Conservation (phyloP, 345 rosid genomes). For the Citrus sinensis region DNA sequence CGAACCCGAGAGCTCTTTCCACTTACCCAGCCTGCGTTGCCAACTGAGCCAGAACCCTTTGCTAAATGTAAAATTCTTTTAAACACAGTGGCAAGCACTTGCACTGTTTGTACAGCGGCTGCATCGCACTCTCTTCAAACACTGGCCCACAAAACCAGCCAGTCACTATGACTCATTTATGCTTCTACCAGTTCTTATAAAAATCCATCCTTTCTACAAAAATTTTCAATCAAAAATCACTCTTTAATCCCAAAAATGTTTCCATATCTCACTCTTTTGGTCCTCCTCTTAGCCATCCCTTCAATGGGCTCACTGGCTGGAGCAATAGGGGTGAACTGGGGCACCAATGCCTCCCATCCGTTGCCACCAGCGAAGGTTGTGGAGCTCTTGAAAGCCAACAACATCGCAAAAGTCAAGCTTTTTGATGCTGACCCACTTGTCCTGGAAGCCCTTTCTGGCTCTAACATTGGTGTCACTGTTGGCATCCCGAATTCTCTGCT, state of each 20-base stretch:
- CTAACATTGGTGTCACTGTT: conserved; percentile 61
- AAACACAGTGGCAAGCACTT: no score
- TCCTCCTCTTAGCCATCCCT: conserved; percentile 24
- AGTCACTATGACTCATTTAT: background rate
- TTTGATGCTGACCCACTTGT: conserved; percentile 74
- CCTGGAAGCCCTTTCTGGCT: conserved; percentile 71
- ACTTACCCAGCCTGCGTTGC: no score
- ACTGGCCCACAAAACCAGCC: background rate
- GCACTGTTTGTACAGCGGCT: background rate
- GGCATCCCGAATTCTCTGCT: conserved; percentile 71
- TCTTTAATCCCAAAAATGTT: background rate
- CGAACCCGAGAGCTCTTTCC: no score
- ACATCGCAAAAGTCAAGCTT: conserved; percentile 65
- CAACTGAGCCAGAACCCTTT: no score
- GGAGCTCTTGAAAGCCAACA: conserved; percentile 82
- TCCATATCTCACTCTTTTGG: conserved; percentile 20
- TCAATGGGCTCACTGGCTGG: conserved; percentile 9
- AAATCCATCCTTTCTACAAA: background rate
- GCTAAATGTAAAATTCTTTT: no score
- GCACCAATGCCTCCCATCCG: conserved; percentile 72
- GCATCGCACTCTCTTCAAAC: background rate
- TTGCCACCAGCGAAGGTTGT: conserved; percentile 75
- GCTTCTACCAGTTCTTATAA: no score
- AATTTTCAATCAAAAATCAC: background rate
- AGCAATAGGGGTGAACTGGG: conserved; percentile 82